These are phyloP conservation scores for Ceratocystiopsis brevicomis DNA, from an alignment of 2,329 filamentous ascomycete species.

Conservation along the genomic window DNA sequence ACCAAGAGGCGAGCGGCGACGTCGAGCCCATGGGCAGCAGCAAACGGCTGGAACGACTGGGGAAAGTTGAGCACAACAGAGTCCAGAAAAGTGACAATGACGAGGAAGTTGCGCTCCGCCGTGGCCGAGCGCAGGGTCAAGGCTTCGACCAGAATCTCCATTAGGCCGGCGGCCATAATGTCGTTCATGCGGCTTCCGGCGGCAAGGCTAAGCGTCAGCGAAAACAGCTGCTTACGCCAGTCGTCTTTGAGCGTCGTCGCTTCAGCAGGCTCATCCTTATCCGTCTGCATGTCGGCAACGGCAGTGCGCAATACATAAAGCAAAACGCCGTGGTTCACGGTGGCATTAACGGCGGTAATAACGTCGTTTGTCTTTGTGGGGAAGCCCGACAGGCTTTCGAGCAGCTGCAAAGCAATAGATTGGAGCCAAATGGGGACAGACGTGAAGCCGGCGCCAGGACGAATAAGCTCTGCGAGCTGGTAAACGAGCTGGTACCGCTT, in stretches of 20 bases:
- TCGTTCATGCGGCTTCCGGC: slow-evolving; percentile 57
- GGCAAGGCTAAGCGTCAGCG: slow-evolving; percentile 66
- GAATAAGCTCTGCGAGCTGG: slow-evolving; percentile 80
- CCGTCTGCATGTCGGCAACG: slow-evolving; percentile 56
- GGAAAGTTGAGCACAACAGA: slow-evolving; percentile 70
- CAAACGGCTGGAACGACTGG: slow-evolving; percentile 68
- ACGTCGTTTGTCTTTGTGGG: slow-evolving; percentile 64
- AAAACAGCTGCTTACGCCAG: slow-evolving; percentile 81
- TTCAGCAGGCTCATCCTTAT: slow-evolving; percentile 35
- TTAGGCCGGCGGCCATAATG: slow-evolving; percentile 72
- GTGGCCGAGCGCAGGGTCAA: slow-evolving; percentile 64
- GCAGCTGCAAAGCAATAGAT: slow-evolving; percentile 57
- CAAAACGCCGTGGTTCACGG: slow-evolving; percentile 87
- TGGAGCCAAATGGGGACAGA: slow-evolving; percentile 57
- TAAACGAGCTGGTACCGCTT: slow-evolving; percentile 76
- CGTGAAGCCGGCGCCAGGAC: slow-evolving; percentile 47
- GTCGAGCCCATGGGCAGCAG: slow-evolving; percentile 67
- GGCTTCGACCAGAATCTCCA: slow-evolving; percentile 79
- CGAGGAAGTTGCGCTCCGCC: slow-evolving; percentile 67
- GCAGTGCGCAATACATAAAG: slow-evolving; percentile 86
- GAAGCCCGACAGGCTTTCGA: slow-evolving; percentile 73
- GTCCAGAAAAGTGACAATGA: slow-evolving; percentile 74
- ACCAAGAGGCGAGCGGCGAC: slow-evolving; percentile 77
- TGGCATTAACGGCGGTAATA: slow-evolving; percentile 77
- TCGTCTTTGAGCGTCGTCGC: slow-evolving; percentile 55